phyloP scores from a whole-genome alignment of 2,329 filamentous ascomycete genomes.

The Dothistroma septosporum region DNA sequence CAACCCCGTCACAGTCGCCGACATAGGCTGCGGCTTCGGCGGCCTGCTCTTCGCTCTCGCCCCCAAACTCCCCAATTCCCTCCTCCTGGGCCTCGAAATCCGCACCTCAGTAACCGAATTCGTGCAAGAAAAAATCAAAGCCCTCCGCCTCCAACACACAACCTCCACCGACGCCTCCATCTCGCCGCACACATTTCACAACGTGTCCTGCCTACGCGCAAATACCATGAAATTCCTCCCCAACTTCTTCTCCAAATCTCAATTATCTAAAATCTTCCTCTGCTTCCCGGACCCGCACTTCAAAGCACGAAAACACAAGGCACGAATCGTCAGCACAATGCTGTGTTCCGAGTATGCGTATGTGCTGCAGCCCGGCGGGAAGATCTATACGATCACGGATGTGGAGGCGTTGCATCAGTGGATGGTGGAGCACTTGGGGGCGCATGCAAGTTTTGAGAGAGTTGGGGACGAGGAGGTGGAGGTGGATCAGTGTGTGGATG shows the following conservation, averaged over 20 bases:
- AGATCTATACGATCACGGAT: slow-evolving; percentile 95
- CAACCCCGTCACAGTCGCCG: slow-evolving; percentile 81
- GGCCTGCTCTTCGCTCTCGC: slow-evolving; percentile 83
- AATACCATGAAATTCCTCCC: slow-evolving; percentile 99
- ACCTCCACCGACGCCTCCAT: slow-evolving; percentile 1
- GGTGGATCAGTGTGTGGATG: slow-evolving; percentile 63
- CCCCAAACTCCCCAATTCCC: slow-evolving; percentile 71
- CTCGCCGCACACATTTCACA: slow-evolving; percentile 60
- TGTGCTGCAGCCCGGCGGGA: slow-evolving; percentile 73
- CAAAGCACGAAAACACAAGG: slow-evolving; percentile 95
- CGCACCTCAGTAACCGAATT: slow-evolving; percentile 85
- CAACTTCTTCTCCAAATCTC: slow-evolving; percentile 81
- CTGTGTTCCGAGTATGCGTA: slow-evolving; percentile 93
- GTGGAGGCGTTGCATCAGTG: slow-evolving; percentile 89
- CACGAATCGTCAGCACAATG: slow-evolving; percentile 82
- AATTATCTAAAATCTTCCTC: slow-evolving; percentile 89
- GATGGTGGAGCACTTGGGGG: slow-evolving; percentile 84
- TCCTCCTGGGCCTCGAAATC: slow-evolving; percentile 91
- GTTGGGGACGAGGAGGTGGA: slow-evolving; percentile 60
- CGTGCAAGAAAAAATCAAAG: slow-evolving; percentile 80
- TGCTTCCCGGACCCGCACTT: slow-evolving; percentile 99
- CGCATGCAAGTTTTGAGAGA: slow-evolving; percentile 73
- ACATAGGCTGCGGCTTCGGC: slow-evolving; percentile 96
- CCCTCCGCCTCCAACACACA: slow-evolving; percentile 61
- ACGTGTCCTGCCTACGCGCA: slow-evolving; percentile 80